Base-by-base conservation (phyloP, 352 stramenopile genomes). In the Pythium rishiriense region DNA sequence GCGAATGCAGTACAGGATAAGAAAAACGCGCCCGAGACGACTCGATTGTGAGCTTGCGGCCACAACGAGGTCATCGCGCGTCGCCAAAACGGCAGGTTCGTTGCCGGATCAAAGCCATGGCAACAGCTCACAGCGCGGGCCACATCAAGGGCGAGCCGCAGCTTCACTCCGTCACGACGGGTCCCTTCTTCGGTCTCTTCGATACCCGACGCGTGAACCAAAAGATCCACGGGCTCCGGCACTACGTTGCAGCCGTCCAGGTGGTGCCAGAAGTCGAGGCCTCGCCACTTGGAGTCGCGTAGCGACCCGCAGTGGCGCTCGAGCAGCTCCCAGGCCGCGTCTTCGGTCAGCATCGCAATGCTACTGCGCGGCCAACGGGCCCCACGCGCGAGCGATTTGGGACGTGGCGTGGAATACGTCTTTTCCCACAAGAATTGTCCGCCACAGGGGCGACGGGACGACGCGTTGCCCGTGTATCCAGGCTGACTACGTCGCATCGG, bases 91-190 rank as follows among this genome's bases (percentile, higher is more conserved):
- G 19, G 17, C 14, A 22, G 29, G 50, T 57, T 19, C 19, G n/a
- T 43, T 12, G 28, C 50, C 8, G 33, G 50, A 19, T 57, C 50
- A 45, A 57, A 57, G 19, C 50, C 31, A 37, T 31, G 21, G 5
- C 50, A 57, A n/a, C 31, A 57, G 21, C 50, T 57, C 29, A 57
- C 50, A n/a, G 50, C 28, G 26, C 43, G 29, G 2, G 46, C 46
- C 4, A 52, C 46, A 3, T 17, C 46, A 14, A 52, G 46, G 4
- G 46, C 46, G 3, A 52, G 24, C 14, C 46, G 46, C 42, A 49
- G 21, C 19, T 49, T 19, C 33, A 14, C 33, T 9, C 33, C 2
- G 33, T 39, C 33, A 14, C 33, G 33, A 39, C 7, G 33, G 10
- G 33, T 10, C 11, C 10, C 33, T 9, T n/a, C n/a, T n/a, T 45